Base-by-base conservation (phyloP, 75 land plant genomes). In the Larix kaempferi region DNA sequence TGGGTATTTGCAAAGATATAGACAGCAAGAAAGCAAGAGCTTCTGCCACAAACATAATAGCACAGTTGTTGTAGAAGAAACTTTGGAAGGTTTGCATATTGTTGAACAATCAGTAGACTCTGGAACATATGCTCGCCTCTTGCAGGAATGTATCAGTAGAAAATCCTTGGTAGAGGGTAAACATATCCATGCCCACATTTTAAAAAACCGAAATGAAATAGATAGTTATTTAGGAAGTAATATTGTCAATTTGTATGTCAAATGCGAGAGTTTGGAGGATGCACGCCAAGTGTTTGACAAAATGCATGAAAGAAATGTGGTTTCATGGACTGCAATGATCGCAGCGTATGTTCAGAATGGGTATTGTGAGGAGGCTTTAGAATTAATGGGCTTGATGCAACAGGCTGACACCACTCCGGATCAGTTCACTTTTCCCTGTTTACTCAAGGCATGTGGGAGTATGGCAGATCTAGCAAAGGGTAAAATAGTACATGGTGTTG, bases 381-480 rank as follows among this genome's bases (percentile, higher is more conserved):
- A 57, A 29, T 15, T 74, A 17, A 2, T 41, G 12, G 44, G 0
- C 25, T 35, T 37, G n/a, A 82, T 86, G 84, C 57, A 79, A 17
- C 15, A 15, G 49, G 49, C 63, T 41, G 41, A 54, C 19, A 79
- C 56, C 41, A 74, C 59, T 25, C 75, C 85, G 2, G 78, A 85
- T 73, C 78, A 81, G 54, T 80, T 87, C 66, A 78, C 83, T 3
- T 88, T 84, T 33, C 61, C 57, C 25, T 61, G 52, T 41, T 41
- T 93, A 27, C 63, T 90, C 22, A 86, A 85, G 52, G 84, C 89
- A 2, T 87, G 91, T 41, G 77, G 82, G 12, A 78, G 74, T 60
- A 65, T 81, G 17, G 13, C 8, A 13, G 21, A 60, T 39, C 13
- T 41, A 3, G 41, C 0, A 0, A 5, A n/a, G 19, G 95, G 95